phyloP scores from a whole-genome alignment of 1,139 yeast species.

The Scheffersomyces segobiensis region DNA sequence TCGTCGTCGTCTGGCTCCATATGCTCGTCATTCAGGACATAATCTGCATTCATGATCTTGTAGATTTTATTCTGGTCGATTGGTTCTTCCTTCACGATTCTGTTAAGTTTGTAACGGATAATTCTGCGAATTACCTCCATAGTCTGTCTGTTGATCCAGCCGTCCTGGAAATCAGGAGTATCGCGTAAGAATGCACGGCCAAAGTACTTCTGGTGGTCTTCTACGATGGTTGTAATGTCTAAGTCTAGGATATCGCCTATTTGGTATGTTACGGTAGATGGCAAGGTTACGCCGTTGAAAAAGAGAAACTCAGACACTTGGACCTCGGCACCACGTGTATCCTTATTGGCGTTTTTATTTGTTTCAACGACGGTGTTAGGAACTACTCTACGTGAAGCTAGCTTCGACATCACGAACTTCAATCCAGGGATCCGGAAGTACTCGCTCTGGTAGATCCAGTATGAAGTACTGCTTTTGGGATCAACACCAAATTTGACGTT shows the following conservation, averaged over 20 bases:
- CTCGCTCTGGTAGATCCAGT: constrained; percentile 78
- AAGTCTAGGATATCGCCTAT: constrained; percentile 79
- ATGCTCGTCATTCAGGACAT: constrained; percentile 28
- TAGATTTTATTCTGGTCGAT: constrained; percentile 42
- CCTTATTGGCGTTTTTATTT: constrained; percentile 18
- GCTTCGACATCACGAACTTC: constrained; percentile 14
- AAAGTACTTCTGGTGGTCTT: constrained; percentile 31
- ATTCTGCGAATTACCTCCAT: constrained; percentile 66
- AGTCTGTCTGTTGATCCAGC: constrained; percentile 73
- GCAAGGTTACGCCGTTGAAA: constrained; percentile 73
- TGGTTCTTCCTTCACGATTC: constrained; percentile 47
- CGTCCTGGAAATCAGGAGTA: constrained; percentile 50
- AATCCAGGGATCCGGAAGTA: constrained; percentile 62
- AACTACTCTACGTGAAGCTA: constrained; percentile 10
- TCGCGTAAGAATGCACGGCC: constrained; percentile 46
- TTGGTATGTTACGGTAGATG: constrained; percentile 72
- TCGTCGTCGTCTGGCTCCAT: constrained; percentile 12
- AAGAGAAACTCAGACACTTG: constrained; percentile 50
- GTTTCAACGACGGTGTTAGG: constrained; percentile 19
- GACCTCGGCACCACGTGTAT: not conserved
- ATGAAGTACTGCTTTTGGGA: constrained; percentile 58
- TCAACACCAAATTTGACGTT: constrained; percentile 78
- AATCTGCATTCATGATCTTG: constrained; percentile 43
- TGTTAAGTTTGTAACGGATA: constrained; percentile 69
- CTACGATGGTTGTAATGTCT: constrained; percentile 53